These are phyloP conservation scores for Penicillium fimorum DNA, from an alignment of 495 filamentous ascomycete species.

Conservation along the genomic window DNA sequence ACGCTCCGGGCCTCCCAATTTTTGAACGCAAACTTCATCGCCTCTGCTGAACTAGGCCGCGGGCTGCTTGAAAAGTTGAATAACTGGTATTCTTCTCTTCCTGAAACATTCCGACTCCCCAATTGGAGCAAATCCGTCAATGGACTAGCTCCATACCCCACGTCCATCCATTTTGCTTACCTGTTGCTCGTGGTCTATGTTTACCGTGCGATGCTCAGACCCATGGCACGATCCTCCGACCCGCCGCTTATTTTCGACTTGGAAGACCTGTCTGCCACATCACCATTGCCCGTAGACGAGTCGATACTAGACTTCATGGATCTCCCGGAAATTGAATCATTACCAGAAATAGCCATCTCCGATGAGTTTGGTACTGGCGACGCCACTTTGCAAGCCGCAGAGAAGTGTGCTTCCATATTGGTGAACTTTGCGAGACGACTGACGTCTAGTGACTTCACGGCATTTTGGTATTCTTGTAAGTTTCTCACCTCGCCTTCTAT, in stretches of 20 bases:
- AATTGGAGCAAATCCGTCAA: conserved; percentile 35
- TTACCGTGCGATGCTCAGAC: conserved; percentile 38
- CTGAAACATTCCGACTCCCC: conserved; percentile 29
- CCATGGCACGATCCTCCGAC: conserved; percentile 34
- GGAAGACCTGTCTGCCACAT: conserved; percentile 28
- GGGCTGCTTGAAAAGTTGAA: conserved; percentile 31
- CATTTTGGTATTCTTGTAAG: conserved; percentile 43
- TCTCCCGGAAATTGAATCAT: conserved; percentile 23
- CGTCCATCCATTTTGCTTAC: conserved; percentile 38
- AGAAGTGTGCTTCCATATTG: conserved; percentile 35
- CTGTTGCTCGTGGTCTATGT: conserved; percentile 36
- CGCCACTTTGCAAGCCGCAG: conserved; percentile 32
- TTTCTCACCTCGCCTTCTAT: neutral
- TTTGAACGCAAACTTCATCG: conserved; percentile 29
- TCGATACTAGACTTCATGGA: conserved; percentile 25
- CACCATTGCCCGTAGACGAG: conserved; percentile 20
- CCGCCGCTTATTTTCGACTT: conserved; percentile 38
- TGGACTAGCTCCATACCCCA: conserved; percentile 30
- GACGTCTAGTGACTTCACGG: conserved; percentile 31
- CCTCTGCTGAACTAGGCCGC: conserved; percentile 31
- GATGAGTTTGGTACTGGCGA: conserved; percentile 29
- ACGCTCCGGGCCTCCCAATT: conserved; percentile 35
- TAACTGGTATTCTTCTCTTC: conserved; percentile 32
- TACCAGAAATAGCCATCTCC: conserved; percentile 29
- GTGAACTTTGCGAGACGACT: conserved; percentile 33